Percentiles rank a stretch among this genome's conserved stretches.
phyloP scores from a whole-genome alignment of 208 protist genomes.

The Acanthamoeba lugdunensis region DNA sequence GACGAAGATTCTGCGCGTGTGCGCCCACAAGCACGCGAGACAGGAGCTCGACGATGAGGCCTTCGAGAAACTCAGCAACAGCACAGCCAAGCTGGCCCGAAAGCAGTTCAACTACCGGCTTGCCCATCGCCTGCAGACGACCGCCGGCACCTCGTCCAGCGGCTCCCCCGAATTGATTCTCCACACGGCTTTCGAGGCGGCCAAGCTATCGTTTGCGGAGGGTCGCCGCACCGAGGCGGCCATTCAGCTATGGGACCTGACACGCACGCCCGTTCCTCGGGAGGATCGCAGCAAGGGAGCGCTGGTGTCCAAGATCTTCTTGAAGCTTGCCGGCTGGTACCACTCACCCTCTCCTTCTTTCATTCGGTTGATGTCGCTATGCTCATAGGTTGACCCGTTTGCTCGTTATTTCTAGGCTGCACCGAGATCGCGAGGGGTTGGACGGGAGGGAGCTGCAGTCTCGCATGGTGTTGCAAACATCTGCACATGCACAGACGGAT shows the following conservation, averaged over 20 bases:
- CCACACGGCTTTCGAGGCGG: slow-evolving; percentile 7
- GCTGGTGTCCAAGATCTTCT: slow-evolving; percentile 30
- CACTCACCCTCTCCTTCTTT: neutral
- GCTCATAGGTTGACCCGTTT: neutral
- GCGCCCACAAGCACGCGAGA: neutral
- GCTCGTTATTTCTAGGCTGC: neutral
- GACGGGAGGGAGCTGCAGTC: slow-evolving; percentile 15
- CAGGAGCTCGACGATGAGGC: slow-evolving; percentile 4
- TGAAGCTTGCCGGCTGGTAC: slow-evolving; percentile 63
- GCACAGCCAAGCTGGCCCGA: slow-evolving; percentile 34
- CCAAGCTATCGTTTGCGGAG: slow-evolving; percentile 29
- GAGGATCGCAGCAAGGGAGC: neutral
- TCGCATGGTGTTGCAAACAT: slow-evolving; percentile 26
- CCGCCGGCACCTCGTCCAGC: neutral
- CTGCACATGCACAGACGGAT: neutral
- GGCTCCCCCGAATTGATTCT: neutral
- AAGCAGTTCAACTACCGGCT: slow-evolving; percentile 60
- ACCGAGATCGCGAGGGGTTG: neutral
- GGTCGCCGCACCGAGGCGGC: slow-evolving; percentile 20
- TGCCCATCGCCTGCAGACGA: slow-evolving; percentile 1
- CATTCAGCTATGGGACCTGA: slow-evolving; percentile 46
- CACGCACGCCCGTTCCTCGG: neutral
- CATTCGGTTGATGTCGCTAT: neutral
- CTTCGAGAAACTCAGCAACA: neutral
- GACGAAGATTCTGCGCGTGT: slow-evolving; percentile 47